Conservation (phyloP, 257 asterid genomes). For the Scutellaria baicalensis region DNA sequence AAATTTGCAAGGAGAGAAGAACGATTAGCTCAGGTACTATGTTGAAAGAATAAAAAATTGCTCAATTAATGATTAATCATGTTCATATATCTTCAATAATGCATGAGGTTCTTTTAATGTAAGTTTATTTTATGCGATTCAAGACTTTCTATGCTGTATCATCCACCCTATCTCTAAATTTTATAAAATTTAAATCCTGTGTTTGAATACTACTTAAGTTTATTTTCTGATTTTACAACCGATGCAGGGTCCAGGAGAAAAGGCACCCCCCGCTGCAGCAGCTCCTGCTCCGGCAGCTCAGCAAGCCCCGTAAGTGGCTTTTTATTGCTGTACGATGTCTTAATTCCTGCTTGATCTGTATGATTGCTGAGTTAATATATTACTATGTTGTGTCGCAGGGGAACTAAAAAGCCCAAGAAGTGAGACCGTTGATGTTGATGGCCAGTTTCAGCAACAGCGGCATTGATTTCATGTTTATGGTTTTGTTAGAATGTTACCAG, state of each 20-base stretch:
- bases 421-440: slow-evolving; percentile 5
- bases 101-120: too few species aligned
- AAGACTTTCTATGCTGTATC: neutral
- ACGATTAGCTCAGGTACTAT: slow-evolving; percentile 68
- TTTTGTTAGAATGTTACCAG: slow-evolving; percentile 18
- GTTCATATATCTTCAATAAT: too few species aligned
- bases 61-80: neutral
- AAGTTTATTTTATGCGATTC: neutral
- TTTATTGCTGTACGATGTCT: neutral
- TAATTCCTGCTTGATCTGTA: neutral
- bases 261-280: slow-evolving; percentile 36
- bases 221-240: neutral
- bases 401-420: slow-evolving; percentile 75
- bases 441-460: slow-evolving; percentile 5
- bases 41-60: neutral
- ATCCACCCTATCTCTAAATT: neutral
- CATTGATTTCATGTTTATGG: slow-evolving; percentile 2
- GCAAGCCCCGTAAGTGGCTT: slow-evolving; percentile 51
- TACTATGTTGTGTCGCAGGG: slow-evolving; percentile 32
- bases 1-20: slow-evolving; percentile 89
- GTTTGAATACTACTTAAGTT: neutral
- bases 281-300: slow-evolving; percentile 49
- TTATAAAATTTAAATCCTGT: neutral
- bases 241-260: slow-evolving; percentile 69
- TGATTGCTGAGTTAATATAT: neutral